These are phyloP conservation scores for Angophora floribunda DNA, from an alignment of 345 rosid species.

Conservation along the genomic window DNA sequence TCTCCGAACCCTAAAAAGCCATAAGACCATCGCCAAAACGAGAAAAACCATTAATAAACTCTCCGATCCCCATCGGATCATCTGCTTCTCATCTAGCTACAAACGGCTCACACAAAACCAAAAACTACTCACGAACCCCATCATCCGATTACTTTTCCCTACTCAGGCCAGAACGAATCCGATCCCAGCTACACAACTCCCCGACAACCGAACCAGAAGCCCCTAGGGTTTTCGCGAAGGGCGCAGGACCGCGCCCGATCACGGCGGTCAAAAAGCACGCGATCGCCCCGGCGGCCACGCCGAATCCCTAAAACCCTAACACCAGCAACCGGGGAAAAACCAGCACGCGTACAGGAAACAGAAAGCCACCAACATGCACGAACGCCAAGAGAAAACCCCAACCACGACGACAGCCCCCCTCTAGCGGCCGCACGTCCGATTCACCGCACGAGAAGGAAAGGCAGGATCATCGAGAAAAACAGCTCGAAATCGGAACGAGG, in stretches of 20 bases:
- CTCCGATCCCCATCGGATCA: neutral
- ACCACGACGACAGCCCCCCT: no score
- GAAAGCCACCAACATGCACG: neutral
- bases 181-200: neutral
- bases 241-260: neutral
- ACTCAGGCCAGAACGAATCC: neutral
- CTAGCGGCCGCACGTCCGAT: neutral
- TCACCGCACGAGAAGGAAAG: neutral
- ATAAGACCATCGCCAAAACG: neutral
- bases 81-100: neutral
- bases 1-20: neutral
- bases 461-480: neutral
- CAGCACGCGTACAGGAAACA: neutral
- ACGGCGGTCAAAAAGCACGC: neutral
- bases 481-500: neutral
- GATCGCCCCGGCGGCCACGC: neutral
- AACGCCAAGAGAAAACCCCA: neutral
- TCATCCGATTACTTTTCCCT: neutral
- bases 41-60: neutral
- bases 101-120: neutral
- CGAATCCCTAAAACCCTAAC: neutral
- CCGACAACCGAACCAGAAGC: neutral
- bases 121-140: neutral
- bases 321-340: neutral
- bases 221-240: neutral